These are phyloP conservation scores for Colletotrichum abscissum DNA, from an alignment of 2,329 filamentous ascomycete genomes.

Conservation along the genomic window DNA sequence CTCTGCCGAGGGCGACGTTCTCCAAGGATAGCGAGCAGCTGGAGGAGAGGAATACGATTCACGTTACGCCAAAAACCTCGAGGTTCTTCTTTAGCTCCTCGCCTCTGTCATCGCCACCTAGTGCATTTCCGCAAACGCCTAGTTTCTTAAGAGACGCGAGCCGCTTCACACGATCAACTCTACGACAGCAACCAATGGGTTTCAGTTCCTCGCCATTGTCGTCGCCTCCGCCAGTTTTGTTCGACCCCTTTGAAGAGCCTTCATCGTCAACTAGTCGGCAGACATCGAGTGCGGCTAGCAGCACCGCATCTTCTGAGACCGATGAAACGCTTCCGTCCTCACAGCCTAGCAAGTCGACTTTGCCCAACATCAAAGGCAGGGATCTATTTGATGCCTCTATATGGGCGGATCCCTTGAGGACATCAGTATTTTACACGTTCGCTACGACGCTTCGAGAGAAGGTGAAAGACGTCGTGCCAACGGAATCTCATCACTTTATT, in stretches of 20 bases:
- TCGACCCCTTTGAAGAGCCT: conserved; percentile 59
- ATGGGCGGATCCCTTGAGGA: conserved; percentile 75
- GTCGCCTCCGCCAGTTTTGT: conserved; percentile 64
- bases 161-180: neutral
- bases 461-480: conserved; percentile 71
- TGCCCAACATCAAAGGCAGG: conserved; percentile 75
- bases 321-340: conserved; percentile 56
- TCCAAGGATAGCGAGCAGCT: neutral
- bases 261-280: conserved; percentile 48
- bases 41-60: neutral
- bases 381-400: conserved; percentile 79
- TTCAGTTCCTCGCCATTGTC: conserved; percentile 66
- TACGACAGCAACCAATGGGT: neutral
- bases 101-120: conserved; percentile 50
- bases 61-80: conserved; percentile 14
- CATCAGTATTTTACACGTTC: conserved; percentile 79
- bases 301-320: conserved; percentile 55
- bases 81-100: conserved; percentile 41
- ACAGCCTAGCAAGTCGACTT: conserved; percentile 47
- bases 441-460: conserved; percentile 75
- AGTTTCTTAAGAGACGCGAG: neutral
- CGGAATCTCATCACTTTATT: conserved; percentile 76
- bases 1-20: neutral
- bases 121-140: conserved; percentile 11
- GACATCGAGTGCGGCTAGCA: conserved; percentile 47